Conservation (phyloP, 495 filamentous ascomycete species). For the Daldinia caldariorum region DNA sequence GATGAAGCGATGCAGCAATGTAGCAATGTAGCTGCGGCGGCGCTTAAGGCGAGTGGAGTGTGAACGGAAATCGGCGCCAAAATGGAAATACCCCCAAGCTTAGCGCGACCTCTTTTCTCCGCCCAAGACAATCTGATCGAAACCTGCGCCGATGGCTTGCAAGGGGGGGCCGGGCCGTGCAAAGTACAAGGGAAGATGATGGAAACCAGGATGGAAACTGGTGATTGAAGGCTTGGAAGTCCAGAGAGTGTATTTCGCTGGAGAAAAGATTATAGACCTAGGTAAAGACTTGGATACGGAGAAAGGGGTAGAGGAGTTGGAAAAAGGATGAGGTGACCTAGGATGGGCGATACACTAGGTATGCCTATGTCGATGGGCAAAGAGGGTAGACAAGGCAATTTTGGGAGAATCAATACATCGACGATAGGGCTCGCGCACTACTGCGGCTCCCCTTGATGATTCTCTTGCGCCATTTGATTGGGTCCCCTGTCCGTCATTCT, state of each 20-base stretch:
- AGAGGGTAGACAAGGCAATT: conserved; percentile 32
- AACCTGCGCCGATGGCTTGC: conserved; percentile 38
- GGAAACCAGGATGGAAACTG: conserved; percentile 8
- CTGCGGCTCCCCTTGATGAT: conserved; percentile 37
- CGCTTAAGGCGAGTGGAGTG: conserved; percentile 43
- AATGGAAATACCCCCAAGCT: conserved; percentile 44
- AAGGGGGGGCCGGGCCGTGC: conserved; percentile 50
- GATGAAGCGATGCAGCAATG: conserved; percentile 23
- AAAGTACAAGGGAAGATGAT: conserved; percentile 30
- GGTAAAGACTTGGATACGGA: conserved; percentile 9
- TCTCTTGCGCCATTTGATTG: conserved; percentile 28
- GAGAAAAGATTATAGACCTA: conserved; percentile 4
- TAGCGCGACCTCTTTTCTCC: conserved; percentile 26
- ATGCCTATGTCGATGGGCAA: conserved; percentile 1
- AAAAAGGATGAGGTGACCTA: conserved; percentile 24
- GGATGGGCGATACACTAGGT: conserved; percentile 35
- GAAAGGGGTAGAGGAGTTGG: conserved; percentile 22
- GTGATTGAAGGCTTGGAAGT: conserved; percentile 23
- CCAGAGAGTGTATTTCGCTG: conserved; percentile 20
- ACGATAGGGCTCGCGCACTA: conserved; percentile 46
- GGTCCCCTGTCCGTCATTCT: conserved; percentile 35
- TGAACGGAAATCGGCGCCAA: conserved; percentile 31
- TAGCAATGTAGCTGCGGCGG: conserved; percentile 27
- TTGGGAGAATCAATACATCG: conserved; percentile 34
- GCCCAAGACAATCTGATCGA: conserved; percentile 38